These are phyloP conservation scores for Durotheca rogersii DNA, from an alignment of 495 filamentous ascomycete genomes.

Conservation along the genomic window DNA sequence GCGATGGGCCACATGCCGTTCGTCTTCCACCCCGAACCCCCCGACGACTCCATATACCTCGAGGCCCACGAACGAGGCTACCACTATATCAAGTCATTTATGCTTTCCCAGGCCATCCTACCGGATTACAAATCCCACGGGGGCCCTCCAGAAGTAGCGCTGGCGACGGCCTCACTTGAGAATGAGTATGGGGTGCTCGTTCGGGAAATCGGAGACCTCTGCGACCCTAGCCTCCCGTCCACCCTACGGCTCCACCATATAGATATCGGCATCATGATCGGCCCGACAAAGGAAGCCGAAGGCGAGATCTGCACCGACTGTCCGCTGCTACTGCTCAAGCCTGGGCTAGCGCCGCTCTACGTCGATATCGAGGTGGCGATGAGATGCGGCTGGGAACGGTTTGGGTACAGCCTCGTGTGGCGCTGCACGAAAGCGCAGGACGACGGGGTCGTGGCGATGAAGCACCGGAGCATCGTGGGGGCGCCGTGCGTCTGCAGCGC, in stretches of 20 bases:
- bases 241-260: background rate
- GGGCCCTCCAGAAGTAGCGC: background rate
- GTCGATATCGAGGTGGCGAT: background rate
- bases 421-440: too few relatives aligned
- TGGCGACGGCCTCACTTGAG: background rate
- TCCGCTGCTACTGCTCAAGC: background rate
- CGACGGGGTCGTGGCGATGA: background rate
- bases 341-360: background rate
- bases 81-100: background rate
- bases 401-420: conserved; percentile 2
- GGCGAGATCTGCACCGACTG: background rate
- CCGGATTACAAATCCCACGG: background rate
- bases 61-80: background rate
- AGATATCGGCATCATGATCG: conserved; percentile 5
- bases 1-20: conserved; percentile 7
- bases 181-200: conserved; percentile 9
- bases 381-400: background rate
- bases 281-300: background rate
- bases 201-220: background rate
- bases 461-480: background rate
- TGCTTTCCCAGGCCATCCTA: background rate
- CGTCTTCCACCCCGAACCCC: background rate
- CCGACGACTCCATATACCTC: conserved; percentile 1
- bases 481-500: background rate
- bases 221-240: background rate